Evolutionary conservation across 2,329 filamentous ascomycete genomes (phyloP).

Genomic region (Phaeosphaeriaceae sp.): DNA sequence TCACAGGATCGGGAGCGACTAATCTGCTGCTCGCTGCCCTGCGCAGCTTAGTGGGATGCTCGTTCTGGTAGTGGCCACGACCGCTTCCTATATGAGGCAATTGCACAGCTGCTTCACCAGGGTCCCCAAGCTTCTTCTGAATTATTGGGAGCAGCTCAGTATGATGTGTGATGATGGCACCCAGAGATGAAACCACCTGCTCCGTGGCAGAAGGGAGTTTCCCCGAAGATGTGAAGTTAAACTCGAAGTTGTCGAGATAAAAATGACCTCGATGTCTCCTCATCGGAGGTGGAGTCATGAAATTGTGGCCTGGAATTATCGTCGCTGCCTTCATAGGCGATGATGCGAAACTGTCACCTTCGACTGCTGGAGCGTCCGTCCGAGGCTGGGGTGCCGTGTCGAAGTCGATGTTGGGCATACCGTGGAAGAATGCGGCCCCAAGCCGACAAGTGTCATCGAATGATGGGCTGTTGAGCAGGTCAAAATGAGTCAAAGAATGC

Average conservation of each 20-base stretch:
- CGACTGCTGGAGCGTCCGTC: not conserved
- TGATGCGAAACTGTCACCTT: not conserved
- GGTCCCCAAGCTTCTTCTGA: too few relatives aligned
- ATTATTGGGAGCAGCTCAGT: too few relatives aligned
- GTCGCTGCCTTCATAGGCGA: not conserved
- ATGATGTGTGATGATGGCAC: not conserved
- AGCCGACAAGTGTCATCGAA: conserved; percentile 10
- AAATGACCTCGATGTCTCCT: not conserved
- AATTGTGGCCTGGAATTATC: too few relatives aligned
- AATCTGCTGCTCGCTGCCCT: not conserved
- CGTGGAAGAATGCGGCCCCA: conserved; percentile 15
- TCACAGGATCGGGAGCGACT: too few relatives aligned
- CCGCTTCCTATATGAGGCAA: too few relatives aligned
- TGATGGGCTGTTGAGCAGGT: conserved; percentile 14
- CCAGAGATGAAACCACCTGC: not conserved
- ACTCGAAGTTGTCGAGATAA: not conserved
- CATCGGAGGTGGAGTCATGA: too few relatives aligned
- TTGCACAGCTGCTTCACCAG: too few relatives aligned
- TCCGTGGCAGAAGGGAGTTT: not conserved
- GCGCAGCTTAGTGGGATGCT: not conserved
- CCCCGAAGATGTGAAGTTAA: not conserved
- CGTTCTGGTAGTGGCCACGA: not conserved
- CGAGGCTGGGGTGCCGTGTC: not conserved
- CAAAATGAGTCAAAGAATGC: conserved; percentile 9
- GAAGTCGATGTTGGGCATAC: not conserved